Percentiles rank a stretch among this genome's conserved stretches.
phyloP scores from a whole-genome alignment of 495 filamentous ascomycete genomes.

The Pyrenula aspistea region DNA sequence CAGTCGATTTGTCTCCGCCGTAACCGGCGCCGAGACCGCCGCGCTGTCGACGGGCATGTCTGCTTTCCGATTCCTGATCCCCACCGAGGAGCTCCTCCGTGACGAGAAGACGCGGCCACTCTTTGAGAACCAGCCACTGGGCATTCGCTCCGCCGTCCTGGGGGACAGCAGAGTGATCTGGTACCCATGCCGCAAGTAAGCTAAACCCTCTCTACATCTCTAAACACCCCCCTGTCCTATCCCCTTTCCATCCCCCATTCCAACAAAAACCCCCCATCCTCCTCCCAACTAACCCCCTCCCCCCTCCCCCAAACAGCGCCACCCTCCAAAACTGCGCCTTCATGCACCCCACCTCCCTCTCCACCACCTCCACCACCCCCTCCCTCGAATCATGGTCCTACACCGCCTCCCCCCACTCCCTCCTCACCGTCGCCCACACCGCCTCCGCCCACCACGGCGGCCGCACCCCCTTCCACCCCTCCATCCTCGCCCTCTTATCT shows the following conservation, averaged over 20 bases:
- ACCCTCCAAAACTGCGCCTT: constrained; percentile 1
- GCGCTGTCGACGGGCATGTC: constrained; percentile 6
- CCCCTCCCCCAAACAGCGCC: not conserved
- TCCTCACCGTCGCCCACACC: not conserved
- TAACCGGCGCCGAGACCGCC: not conserved
- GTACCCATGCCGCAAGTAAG: constrained; percentile 21
- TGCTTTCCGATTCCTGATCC: constrained; percentile 16
- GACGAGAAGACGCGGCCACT: not conserved
- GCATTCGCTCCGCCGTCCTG: not conserved
- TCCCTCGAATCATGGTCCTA: not conserved
- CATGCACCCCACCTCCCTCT: not conserved
- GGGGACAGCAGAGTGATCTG: constrained; percentile 13
- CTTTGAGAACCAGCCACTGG: not conserved
- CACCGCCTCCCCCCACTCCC: not conserved
- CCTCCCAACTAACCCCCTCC: not conserved
- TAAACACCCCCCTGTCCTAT: too few relatives aligned
- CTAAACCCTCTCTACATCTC: not conserved
- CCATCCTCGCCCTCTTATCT: constrained; percentile 1
- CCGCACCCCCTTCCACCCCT: not conserved
- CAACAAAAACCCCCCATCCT: not conserved
- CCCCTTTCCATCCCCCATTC: too few relatives aligned
- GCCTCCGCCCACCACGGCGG: too few relatives aligned
- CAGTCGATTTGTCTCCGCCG: not conserved
- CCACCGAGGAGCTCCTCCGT: constrained; percentile 6
- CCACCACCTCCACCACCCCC: not conserved